phyloP scores from a whole-genome alignment of 768 basidiomycete species.

The Neoboletus magnificus region DNA sequence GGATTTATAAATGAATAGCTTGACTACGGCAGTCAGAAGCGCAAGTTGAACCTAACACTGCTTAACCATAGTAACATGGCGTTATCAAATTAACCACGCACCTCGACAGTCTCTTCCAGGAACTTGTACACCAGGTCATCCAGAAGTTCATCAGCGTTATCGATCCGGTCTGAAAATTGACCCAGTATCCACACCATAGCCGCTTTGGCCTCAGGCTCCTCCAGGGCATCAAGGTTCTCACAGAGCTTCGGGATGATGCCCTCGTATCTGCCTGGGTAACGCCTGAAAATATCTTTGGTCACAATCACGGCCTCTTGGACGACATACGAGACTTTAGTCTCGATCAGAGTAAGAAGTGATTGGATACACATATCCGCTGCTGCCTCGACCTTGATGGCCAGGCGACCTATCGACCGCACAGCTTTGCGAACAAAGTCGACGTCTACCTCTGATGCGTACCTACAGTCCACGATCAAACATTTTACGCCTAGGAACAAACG shows the following conservation, averaged over 20 bases:
- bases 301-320: constrained; percentile 98
- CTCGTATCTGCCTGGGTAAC: constrained; percentile 96
- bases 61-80: background rate
- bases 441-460: constrained; percentile 98
- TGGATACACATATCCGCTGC: constrained; percentile 90
- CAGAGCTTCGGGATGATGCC: constrained; percentile 93
- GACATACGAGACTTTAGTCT: constrained; percentile 93
- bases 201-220: constrained; percentile 95
- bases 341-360: constrained; percentile 79
- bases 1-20: constrained; percentile 90
- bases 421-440: constrained; percentile 98
- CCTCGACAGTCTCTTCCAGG: constrained; percentile 92
- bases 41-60: constrained; percentile 84
- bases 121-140: constrained; percentile 90
- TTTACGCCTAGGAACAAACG: background rate
- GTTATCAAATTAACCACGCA: constrained; percentile 31
- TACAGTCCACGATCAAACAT: constrained; percentile 26
- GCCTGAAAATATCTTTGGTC: constrained; percentile 95
- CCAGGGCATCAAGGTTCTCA: constrained; percentile 85
- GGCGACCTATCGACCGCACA: constrained; percentile 92
- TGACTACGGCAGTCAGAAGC: constrained; percentile 89
- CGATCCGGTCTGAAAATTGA: constrained; percentile 92
- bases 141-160: constrained; percentile 92
- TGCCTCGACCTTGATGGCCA: constrained; percentile 94
- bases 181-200: constrained; percentile 98